phyloP scores from a whole-genome alignment of 2,329 filamentous ascomycete species.

The Chaetomiaceae sp. region DNA sequence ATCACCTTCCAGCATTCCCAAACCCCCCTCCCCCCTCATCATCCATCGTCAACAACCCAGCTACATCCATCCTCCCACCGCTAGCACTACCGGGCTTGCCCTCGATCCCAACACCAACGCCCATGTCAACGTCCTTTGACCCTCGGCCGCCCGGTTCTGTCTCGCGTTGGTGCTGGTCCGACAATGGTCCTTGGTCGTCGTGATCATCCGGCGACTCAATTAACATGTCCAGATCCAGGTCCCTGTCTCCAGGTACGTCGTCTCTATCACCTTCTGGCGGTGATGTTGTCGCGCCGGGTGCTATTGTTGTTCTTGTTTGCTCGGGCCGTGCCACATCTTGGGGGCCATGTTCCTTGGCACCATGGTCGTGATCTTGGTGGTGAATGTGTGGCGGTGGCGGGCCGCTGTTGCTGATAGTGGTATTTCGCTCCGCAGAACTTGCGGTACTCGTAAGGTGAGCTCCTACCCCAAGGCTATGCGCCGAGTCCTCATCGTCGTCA shows the following conservation, averaged over 20 bases:
- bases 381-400: neutral
- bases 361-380: neutral
- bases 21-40: neutral
- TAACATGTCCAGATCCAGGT: conserved; percentile 50
- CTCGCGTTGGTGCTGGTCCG: neutral
- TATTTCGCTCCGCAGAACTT: conserved; percentile 6
- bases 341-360: too few relatives aligned
- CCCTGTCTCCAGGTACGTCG: conserved; percentile 40
- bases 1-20: neutral
- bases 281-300: neutral
- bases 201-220: conserved; percentile 45
- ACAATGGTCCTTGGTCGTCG: conserved; percentile 27
- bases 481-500: conserved; percentile 31
- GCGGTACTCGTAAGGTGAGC: too few relatives aligned
- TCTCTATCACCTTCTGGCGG: conserved; percentile 19
- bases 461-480: neutral
- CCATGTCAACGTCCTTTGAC: conserved; percentile 20
- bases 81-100: neutral
- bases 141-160: neutral
- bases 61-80: neutral
- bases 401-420: neutral
- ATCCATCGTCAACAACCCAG: neutral
- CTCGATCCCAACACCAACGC: neutral
- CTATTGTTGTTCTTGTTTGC: neutral
- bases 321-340: neutral